A percentile compares a stretch with the other conserved stretches of the same genome.
These are phyloP conservation scores for Candolleomyces efflorescens DNA, from an alignment of 768 basidiomycete genomes.

Conservation along the genomic window DNA sequence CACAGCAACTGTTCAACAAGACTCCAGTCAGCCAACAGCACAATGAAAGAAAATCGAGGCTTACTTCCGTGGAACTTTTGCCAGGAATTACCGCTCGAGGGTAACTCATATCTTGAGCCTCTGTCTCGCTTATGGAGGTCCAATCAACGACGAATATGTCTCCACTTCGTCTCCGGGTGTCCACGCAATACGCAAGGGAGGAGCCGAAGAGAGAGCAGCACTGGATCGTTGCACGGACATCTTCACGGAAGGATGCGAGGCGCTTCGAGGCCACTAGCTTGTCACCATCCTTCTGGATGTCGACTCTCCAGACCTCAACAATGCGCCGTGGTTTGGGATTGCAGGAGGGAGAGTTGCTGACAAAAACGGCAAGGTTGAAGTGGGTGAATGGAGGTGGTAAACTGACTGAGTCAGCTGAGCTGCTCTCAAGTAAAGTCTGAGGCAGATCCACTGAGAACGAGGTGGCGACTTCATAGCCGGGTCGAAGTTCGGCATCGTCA, in stretches of 20 bases:
- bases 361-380: background rate
- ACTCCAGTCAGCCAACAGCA: no score
- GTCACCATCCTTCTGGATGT: background rate
- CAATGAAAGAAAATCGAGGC: no score
- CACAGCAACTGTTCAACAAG: background rate
- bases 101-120: no score
- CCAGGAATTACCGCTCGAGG: no score
- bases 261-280: background rate
- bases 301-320: background rate
- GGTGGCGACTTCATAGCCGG: background rate
- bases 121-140: no score
- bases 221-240: background rate
- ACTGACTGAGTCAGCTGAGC: no score
- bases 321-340: background rate
- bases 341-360: background rate
- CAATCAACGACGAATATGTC: no score
- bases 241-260: background rate
- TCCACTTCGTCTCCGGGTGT: no score
- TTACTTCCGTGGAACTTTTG: no score
- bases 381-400: background rate
- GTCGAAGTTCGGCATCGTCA: background rate
- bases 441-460: no score
- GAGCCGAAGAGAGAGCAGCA: background rate
- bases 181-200: background rate
- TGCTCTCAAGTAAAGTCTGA: no score